Evolutionary conservation across 352 stramenopile species (phyloP).

Genomic region (Phytophthora citrophthora): DNA sequence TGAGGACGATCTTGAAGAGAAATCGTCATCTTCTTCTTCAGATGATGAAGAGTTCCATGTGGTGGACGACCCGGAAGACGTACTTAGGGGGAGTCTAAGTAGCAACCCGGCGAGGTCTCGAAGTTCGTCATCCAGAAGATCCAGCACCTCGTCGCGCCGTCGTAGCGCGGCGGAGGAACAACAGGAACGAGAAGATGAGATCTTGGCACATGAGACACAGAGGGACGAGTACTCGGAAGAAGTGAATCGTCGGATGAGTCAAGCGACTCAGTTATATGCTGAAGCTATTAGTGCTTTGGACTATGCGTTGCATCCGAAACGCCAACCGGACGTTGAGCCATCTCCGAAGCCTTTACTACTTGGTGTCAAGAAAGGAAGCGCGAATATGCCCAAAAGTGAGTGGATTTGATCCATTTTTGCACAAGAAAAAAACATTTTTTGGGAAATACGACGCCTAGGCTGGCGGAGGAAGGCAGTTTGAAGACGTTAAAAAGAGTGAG

Average conservation of each 20-base stretch:
- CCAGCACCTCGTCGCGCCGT: constrained; percentile 35
- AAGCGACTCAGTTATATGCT: constrained; percentile 61
- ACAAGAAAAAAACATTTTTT: constrained; percentile 13
- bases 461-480: constrained; percentile 31
- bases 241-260: constrained; percentile 52
- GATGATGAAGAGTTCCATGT: constrained; percentile 41
- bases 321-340: constrained; percentile 31
- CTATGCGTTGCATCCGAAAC: constrained; percentile 53
- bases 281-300: constrained; percentile 60
- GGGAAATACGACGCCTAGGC: constrained; percentile 4
- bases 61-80: constrained; percentile 49
- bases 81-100: constrained; percentile 28
- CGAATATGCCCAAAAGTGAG: constrained; percentile 52
- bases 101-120: constrained; percentile 40
- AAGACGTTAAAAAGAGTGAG: constrained; percentile 4
- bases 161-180: constrained; percentile 36
- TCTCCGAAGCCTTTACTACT: constrained; percentile 62
- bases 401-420: constrained; percentile 42
- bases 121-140: constrained; percentile 42
- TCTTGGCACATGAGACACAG: constrained; percentile 38
- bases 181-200: constrained; percentile 36
- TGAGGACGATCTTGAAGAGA: constrained; percentile 24
- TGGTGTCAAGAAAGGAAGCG: constrained; percentile 50
- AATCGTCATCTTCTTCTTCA: constrained; percentile 27
- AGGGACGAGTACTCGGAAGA: constrained; percentile 46